Evolutionary conservation across 345 rosid species (phyloP), one percentile per base, ranked within the genome.

Genomic region (Hibiscus mutabilis): DNA sequence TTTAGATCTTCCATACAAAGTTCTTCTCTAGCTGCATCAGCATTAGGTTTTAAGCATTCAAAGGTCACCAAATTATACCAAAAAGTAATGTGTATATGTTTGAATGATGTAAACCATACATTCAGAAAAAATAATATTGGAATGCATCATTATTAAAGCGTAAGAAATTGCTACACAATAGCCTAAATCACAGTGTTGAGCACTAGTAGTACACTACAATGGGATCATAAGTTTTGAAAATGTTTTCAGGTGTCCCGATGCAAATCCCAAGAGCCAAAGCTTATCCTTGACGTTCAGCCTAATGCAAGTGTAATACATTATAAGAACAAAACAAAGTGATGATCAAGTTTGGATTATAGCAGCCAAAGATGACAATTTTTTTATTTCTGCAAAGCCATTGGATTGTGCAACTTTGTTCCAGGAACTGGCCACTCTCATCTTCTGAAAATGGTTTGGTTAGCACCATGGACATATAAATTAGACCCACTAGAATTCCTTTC

Each of bases 211-310:
- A 55, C 3, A 49, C 14, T 22, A 15, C 3, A 13, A 21, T 63
- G 18, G 42, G 29, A 63, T 63, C 52, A 40, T 24, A 44, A n/a
- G 29, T 12, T 14, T 24, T n/a, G 58, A 51, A 51, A 47, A 47
- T 1, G 0, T 15, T 49, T 51, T 49, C 70, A 49, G 9, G 60
- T 68, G 71, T 67, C 71, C 60, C 71, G 29, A 68, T 18, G 46
- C 59, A 51, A 68, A 51, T 52, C 8, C 59, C 24, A 68, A 68
- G 71, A 51, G 71, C 44, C 71, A 68, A 51, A 51, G 71, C 60
- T 29, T 27, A 51, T 31, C 68, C 52, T 65, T 42, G 44, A 18
- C 11, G 29, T 51, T 31, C 27, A 68, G 42, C 71, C 29, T 29
- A 68, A 52, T 29, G 44, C 10, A 67, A 66, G 37, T 24, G 37